Evolutionary conservation across 192 early-diverging fungal genomes (phyloP).

Genomic region (Backusella australiensis): DNA sequence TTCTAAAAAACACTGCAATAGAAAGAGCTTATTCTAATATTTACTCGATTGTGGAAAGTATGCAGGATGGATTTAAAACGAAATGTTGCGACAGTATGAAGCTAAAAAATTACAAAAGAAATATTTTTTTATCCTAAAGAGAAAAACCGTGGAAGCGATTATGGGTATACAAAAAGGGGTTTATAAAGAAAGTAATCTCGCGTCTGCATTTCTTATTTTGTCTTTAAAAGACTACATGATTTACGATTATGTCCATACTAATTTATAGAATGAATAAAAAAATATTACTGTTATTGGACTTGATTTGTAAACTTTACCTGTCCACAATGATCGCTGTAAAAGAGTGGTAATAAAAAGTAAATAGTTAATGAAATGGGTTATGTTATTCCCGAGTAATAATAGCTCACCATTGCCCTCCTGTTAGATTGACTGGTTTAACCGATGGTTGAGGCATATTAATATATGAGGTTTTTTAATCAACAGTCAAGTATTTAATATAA

Average conservation of each 20-base stretch:
- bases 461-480: background rate
- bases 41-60: background rate
- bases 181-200: background rate
- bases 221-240: constrained; percentile 7
- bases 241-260: constrained; percentile 14
- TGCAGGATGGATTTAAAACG: background rate
- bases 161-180: background rate
- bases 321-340: constrained; percentile 11
- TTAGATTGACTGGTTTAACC: constrained; percentile 10
- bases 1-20: background rate
- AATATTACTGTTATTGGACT: background rate
- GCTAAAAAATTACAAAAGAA: background rate
- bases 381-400: background rate
- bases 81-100: background rate
- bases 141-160: background rate
- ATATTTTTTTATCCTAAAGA: background rate
- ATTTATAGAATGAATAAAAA: background rate
- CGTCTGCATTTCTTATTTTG: background rate
- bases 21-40: constrained; percentile 9
- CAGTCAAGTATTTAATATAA: background rate
- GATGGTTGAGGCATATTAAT: background rate
- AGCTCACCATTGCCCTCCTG: constrained; percentile 15
- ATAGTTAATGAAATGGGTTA: background rate
- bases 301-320: constrained; percentile 3
- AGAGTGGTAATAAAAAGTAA: background rate